phyloP scores from a whole-genome alignment of 768 basidiomycete species.

The Mycena galericulata region DNA sequence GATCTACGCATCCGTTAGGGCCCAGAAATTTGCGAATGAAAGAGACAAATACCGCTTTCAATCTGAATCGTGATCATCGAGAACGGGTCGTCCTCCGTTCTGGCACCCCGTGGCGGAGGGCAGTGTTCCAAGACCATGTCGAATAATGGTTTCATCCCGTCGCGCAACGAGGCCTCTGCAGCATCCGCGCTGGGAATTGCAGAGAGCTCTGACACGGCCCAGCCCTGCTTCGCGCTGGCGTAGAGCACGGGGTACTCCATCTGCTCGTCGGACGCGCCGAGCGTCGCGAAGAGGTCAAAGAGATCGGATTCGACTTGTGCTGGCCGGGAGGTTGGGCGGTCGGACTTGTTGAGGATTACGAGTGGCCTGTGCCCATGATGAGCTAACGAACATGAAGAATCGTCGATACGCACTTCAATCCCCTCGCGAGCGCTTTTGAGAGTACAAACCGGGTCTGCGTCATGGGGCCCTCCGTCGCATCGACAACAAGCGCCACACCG shows the following conservation, averaged over 20 bases:
- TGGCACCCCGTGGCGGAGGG: conserved; percentile 53
- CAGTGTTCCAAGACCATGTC: conserved; percentile 60
- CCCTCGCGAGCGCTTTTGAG: conserved; percentile 56
- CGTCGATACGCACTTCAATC: conserved; percentile 50
- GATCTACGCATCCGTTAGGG: conserved; percentile 36
- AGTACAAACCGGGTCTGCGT: conserved; percentile 68
- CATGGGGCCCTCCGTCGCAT: conserved; percentile 72
- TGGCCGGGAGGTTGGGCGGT: conserved; percentile 56
- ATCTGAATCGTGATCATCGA: conserved; percentile 66
- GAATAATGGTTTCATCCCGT: conserved; percentile 58
- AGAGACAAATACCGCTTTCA: conserved; percentile 46
- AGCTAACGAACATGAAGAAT: neutral
- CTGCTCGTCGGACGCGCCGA: conserved; percentile 64
- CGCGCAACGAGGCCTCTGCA: neutral
- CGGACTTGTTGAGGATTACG: conserved; percentile 65
- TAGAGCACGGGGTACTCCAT: conserved; percentile 65
- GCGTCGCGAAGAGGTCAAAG: conserved; percentile 61
- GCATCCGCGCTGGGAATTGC: conserved; percentile 23
- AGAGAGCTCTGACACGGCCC: conserved; percentile 46
- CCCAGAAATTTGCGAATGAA: neutral
- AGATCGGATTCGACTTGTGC: conserved; percentile 62
- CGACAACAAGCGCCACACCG: conserved; percentile 69
- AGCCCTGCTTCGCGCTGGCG: conserved; percentile 63
- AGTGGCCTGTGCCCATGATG: conserved; percentile 48
- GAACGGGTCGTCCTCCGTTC: conserved; percentile 51